A percentile compares a stretch with the other conserved stretches of the same genome.
These are phyloP conservation scores for Talaromyces trachyspermus DNA, from an alignment of 495 filamentous ascomycete species.

Conservation along the genomic window DNA sequence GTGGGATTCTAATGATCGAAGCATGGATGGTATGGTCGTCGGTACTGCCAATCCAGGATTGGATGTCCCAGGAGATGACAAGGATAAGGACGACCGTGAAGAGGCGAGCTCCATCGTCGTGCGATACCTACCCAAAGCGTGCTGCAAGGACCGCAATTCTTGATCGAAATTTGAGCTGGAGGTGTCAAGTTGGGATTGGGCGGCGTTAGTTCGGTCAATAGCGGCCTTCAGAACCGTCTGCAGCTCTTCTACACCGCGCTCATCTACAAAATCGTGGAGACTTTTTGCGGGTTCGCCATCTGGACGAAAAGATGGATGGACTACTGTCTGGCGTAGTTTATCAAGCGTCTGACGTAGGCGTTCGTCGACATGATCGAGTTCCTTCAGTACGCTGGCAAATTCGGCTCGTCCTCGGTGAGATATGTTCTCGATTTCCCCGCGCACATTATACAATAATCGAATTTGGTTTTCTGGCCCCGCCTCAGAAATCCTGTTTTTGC, in stretches of 20 bases:
- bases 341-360: slow-evolving; percentile 66
- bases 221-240: slow-evolving; percentile 57
- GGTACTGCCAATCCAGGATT: slow-evolving; percentile 29
- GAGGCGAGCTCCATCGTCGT: slow-evolving; percentile 33
- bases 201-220: slow-evolving; percentile 49
- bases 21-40: slow-evolving; percentile 56
- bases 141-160: slow-evolving; percentile 57
- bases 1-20: slow-evolving; percentile 65
- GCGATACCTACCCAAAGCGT: slow-evolving; percentile 43
- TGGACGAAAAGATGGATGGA: slow-evolving; percentile 68
- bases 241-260: slow-evolving; percentile 63
- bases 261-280: slow-evolving; percentile 87
- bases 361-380: slow-evolving; percentile 66
- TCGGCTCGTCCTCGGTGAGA: slow-evolving; percentile 46
- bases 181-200: slow-evolving; percentile 46
- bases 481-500: slow-evolving; percentile 74
- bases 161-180: slow-evolving; percentile 41
- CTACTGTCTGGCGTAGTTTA: slow-evolving; percentile 59
- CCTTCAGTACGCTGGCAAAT: slow-evolving; percentile 56
- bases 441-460: slow-evolving; percentile 58
- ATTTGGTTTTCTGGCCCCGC: slow-evolving; percentile 67
- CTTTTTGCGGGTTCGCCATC: slow-evolving; percentile 57
- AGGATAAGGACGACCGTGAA: slow-evolving; percentile 28
- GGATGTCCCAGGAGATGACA: slow-evolving; percentile 30
- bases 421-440: slow-evolving; percentile 50